Conservation (phyloP, 345 rosid genomes). For the Hevea brasiliensis region DNA sequence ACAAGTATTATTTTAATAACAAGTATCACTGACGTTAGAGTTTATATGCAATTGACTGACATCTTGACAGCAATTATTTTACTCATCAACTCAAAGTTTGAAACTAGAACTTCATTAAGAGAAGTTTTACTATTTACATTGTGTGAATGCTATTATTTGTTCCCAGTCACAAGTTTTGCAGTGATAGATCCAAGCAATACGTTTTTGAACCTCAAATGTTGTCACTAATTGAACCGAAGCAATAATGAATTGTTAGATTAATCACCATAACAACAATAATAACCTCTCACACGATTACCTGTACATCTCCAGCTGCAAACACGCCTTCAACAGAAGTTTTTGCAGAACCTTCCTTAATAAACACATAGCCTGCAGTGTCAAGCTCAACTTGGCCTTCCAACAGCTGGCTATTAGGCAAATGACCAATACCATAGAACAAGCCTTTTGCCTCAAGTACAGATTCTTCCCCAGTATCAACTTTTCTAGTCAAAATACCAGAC, state of each 20-base stretch:
- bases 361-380: conserved; percentile 73
- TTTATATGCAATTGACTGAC: not conserved
- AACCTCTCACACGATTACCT: conserved; percentile 48
- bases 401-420: conserved; percentile 86
- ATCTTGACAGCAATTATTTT: not conserved
- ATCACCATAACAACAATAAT: conserved; percentile 10
- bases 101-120: not conserved
- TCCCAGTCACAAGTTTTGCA: not conserved
- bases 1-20: not conserved
- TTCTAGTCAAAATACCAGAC: conserved; percentile 80
- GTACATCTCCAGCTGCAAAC: conserved; percentile 98
- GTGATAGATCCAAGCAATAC: not conserved
- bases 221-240: not conserved
- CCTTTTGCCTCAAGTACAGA: conserved; percentile 89
- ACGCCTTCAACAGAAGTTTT: conserved; percentile 89
- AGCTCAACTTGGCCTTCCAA: conserved; percentile 94
- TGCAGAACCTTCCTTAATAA: conserved; percentile 73
- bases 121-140: not conserved
- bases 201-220: not conserved
- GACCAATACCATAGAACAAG: conserved; percentile 96
- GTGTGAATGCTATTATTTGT: not conserved
- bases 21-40: not conserved
- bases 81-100: not conserved
- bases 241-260: not conserved
- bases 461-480: conserved; percentile 73